phyloP scores from a whole-genome alignment of 345 rosid genomes.

The Capsella bursapastoris region DNA sequence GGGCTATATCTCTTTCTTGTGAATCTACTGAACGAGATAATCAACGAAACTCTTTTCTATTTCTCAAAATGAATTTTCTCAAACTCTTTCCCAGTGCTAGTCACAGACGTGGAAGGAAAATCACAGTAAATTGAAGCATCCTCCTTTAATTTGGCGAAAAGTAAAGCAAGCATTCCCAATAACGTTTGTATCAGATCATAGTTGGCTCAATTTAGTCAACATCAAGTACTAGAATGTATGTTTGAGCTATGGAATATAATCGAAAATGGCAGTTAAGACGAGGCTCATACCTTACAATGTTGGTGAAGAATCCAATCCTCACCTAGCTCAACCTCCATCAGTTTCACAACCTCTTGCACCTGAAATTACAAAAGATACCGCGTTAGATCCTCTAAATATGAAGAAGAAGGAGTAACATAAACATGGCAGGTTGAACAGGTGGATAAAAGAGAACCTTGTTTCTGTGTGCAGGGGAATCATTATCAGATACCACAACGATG shows the following conservation, averaged over 20 bases:
- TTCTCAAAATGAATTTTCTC: background rate
- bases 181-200: background rate
- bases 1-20: background rate
- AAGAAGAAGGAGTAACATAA: conserved; percentile 6
- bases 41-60: background rate
- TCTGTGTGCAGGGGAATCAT: conserved; percentile 60
- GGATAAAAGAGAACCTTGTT: conserved; percentile 59
- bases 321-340: conserved; percentile 87
- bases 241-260: conserved; percentile 5
- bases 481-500: conserved; percentile 57
- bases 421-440: background rate
- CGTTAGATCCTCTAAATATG: conserved; percentile 18
- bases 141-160: background rate
- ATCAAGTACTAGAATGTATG: background rate
- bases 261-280: background rate
- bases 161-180: background rate
- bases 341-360: conserved; percentile 76
- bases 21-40: background rate
- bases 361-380: conserved; percentile 27
- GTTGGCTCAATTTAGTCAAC: background rate
- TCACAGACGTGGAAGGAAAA: background rate
- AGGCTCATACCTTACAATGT: conserved; percentile 62
- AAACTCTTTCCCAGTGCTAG: background rate
- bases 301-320: conserved; percentile 79
- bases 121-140: background rate